Percentiles rank a stretch among this genome's conserved stretches.
These are phyloP conservation scores for Protea cynaroides DNA, from an alignment of 164 flowering plant genomes.

Conservation along the genomic window DNA sequence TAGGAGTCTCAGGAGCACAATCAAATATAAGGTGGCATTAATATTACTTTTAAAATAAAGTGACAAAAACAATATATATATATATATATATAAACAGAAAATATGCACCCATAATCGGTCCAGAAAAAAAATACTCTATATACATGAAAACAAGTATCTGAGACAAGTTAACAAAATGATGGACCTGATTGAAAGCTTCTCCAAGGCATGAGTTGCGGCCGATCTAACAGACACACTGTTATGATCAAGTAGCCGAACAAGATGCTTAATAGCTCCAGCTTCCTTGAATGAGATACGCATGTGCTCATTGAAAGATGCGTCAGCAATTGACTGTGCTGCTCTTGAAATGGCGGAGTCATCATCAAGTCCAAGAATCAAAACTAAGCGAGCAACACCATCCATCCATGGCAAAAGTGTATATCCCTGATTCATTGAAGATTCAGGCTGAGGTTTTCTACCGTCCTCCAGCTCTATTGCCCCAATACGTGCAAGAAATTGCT, in stretches of 20 bases:
- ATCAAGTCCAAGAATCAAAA: conserved; percentile 77
- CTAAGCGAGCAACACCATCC: conserved; percentile 88
- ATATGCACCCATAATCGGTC: no score
- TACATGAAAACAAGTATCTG: background rate
- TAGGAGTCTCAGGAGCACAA: conserved; percentile 2
- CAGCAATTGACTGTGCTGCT: conserved; percentile 76
- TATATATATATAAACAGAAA: no score
- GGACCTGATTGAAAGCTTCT: conserved; percentile 74
- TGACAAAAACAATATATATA: no score
- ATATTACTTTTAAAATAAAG: background rate
- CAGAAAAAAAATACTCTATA: no score
- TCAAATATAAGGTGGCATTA: background rate
- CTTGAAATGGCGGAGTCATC: conserved; percentile 59
- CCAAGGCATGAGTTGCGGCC: conserved; percentile 57
- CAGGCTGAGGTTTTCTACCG: conserved; percentile 24
- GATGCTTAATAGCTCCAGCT: conserved; percentile 74
- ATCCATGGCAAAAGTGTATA: conserved; percentile 65
- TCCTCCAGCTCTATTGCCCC: conserved; percentile 79
- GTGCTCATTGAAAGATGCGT: conserved; percentile 66
- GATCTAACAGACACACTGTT: conserved; percentile 37
- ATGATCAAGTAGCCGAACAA: conserved; percentile 48
- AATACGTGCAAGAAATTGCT: conserved; percentile 82
- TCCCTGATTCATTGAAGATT: conserved; percentile 17
- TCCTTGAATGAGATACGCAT: conserved; percentile 70
- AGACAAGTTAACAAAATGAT: conserved; percentile 1